Conservation (phyloP, 345 rosid genomes). For the Triadica sebifera region DNA sequence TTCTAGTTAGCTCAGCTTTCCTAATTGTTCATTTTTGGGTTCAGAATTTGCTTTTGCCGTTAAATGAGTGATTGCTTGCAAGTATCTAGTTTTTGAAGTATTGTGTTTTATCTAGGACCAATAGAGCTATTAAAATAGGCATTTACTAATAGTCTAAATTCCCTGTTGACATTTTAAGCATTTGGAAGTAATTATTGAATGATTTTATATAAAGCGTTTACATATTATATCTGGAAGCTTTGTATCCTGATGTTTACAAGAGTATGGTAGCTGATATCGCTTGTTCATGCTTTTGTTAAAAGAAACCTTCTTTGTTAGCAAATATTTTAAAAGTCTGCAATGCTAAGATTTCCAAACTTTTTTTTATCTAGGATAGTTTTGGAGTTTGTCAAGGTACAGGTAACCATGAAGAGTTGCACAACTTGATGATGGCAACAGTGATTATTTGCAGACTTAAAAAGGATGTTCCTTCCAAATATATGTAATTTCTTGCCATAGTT, state of each 20-base stretch:
- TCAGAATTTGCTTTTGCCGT: too few relatives aligned
- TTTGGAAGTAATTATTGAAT: conserved; percentile 17
- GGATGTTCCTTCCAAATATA: conserved; percentile 44
- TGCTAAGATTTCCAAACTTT: conserved; percentile 10
- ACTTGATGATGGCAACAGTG: conserved; percentile 89
- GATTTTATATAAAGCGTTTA: conserved; percentile 9
- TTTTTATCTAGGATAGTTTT: conserved; percentile 61
- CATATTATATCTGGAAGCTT: conserved; percentile 73
- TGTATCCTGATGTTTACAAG: conserved; percentile 86
- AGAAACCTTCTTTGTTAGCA: neutral
- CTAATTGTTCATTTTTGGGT: too few relatives aligned
- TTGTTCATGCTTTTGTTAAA: conserved; percentile 29
- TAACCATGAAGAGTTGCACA: conserved; percentile 97
- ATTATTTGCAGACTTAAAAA: conserved; percentile 95
- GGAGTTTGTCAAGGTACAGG: conserved; percentile 91
- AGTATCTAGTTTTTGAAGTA: too few relatives aligned
- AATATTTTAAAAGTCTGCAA: conserved; percentile 1
- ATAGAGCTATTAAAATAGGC: conserved; percentile 97
- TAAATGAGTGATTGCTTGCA: too few relatives aligned
- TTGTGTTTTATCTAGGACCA: conserved; percentile 95
- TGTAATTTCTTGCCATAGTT: neutral
- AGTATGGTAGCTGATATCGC: conserved; percentile 87
- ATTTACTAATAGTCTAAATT: conserved; percentile 14
- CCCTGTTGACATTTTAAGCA: conserved; percentile 7
- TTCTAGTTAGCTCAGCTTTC: too few relatives aligned